Evolutionary conservation across 2,329 filamentous ascomycete species (phyloP), one percentile per base, ranked within the genome.

Genomic region (Scedosporium dehoogii): DNA sequence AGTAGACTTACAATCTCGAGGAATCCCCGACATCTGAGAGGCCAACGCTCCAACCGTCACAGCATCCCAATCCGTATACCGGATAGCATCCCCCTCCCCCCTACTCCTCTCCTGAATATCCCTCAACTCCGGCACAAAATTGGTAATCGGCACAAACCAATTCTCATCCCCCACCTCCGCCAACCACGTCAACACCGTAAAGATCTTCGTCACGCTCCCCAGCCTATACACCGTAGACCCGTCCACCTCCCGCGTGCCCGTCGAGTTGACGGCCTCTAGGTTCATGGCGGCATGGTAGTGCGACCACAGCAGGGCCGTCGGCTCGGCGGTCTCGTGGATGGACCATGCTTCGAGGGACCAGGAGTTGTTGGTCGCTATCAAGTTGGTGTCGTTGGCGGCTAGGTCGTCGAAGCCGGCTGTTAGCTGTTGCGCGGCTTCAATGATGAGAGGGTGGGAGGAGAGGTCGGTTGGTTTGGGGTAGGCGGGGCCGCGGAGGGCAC

Each of bases 161-260:
- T 71, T 67, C 16, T 66, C 63, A 61, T 76, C 73, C 1, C 78
- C 76, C n/a, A 70, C 70, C 63, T 76, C 72, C 14, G 71, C 69
- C 18, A 80, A 69, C 64, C 75, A 76, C 5, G 72, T 72, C 60
- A 75, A 77, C 2, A 79, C 71, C 2, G 73, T 76, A 64, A 78
- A 73, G 6, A 79, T 67, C 67, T 81, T 81, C 9, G 76, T 76
- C 10, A 80, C 67, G 64, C 78, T 80, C 14, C 71, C 75, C 3
- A 77, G 67, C 2, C 73, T 69, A 65, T 75, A 82, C 21, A 76
- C 68, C 0, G 69, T 75, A 59, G 78, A 65, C 4, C 63, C 53
- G 42, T 70, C 65, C 4, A 75, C 68, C 59, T 65, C 56, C 21
- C 66, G 63, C 6, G 72, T 70, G 3, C 70, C 69, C 53, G 53